Conservation (phyloP, 1,139 yeast species). For the Suhomyces bribrorum region DNA sequence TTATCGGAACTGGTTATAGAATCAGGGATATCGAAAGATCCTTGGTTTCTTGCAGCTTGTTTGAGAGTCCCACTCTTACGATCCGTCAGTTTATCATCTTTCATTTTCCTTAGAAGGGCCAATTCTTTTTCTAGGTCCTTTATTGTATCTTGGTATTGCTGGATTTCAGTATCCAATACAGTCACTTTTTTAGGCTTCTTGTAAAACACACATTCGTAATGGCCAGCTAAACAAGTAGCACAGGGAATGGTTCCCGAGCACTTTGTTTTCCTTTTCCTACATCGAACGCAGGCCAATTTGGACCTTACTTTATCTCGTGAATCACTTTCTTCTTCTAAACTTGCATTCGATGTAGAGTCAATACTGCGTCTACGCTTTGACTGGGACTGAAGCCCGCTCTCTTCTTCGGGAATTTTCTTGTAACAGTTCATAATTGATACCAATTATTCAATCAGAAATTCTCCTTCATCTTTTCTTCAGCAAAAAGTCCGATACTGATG, state of each 20-base stretch:
- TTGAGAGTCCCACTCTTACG: not conserved
- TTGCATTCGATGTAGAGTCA: not conserved
- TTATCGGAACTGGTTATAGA: not conserved
- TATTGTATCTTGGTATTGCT: conserved; percentile 20
- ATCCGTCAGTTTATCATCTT: not conserved
- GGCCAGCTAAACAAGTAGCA: conserved; percentile 18
- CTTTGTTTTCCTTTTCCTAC: conserved; percentile 29
- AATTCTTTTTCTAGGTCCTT: conserved; percentile 17
- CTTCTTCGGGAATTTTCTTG: not conserved
- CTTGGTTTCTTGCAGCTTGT: not conserved
- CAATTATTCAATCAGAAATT: not conserved
- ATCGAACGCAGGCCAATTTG: conserved; percentile 26
- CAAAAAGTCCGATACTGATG: not conserved
- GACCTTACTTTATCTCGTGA: conserved; percentile 5
- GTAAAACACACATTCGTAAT: conserved; percentile 24
- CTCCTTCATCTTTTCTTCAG: not conserved
- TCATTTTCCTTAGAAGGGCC: not conserved
- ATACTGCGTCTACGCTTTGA: not conserved
- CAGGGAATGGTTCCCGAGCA: conserved; percentile 31
- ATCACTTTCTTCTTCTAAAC: not conserved
- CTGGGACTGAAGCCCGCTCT: not conserved
- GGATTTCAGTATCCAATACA: conserved; percentile 27
- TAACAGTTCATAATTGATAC: not conserved
- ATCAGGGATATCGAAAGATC: not conserved
- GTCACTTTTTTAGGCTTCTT: conserved; percentile 24